Conservation (phyloP, 257 asterid genomes). For the Scutellaria minor region DNA sequence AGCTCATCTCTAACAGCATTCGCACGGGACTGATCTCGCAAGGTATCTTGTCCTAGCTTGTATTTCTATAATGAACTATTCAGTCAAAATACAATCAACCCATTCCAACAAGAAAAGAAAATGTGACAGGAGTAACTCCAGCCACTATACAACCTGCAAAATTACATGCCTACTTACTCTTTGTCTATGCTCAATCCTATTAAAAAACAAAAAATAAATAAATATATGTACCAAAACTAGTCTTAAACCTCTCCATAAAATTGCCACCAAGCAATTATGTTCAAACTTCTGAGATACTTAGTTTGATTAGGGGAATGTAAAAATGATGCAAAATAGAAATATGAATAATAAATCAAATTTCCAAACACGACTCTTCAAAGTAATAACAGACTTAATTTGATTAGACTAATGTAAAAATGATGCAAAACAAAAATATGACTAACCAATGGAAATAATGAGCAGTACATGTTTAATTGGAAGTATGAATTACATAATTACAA, state of each 20-base stretch:
- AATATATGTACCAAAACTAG: background rate
- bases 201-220: background rate
- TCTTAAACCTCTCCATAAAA: background rate
- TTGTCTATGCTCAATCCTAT: slow-evolving; percentile 1
- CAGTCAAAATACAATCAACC: slow-evolving; percentile 1
- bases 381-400: too few relatives aligned
- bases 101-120: slow-evolving; percentile 14
- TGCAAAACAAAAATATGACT: slow-evolving; percentile 4
- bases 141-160: background rate
- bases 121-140: background rate
- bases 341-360: background rate
- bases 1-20: slow-evolving; percentile 10
- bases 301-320: background rate
- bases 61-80: background rate
- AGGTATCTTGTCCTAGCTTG: background rate
- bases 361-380: too few relatives aligned
- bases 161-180: background rate
- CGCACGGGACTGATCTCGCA: background rate
- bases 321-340: background rate
- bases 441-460: background rate
- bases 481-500: background rate
- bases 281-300: slow-evolving; percentile 13
- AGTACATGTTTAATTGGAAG: slow-evolving; percentile 3
- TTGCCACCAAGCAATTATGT: background rate
- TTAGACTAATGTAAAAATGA: background rate